Conservation (phyloP, 106 monocot genomes). For the Dendrobium nobile region DNA sequence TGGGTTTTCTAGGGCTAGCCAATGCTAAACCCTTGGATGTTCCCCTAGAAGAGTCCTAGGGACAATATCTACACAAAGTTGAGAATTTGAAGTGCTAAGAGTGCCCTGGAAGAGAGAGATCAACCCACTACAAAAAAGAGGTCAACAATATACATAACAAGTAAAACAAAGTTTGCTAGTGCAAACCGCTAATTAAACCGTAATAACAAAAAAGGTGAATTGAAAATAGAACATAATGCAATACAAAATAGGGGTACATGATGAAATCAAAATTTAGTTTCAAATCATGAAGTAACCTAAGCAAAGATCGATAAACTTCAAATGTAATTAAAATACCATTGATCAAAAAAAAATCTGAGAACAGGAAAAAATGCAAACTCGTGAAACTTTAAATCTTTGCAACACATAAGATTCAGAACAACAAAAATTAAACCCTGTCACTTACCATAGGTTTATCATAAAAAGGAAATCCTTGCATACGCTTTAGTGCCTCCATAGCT, state of each 20-base stretch:
- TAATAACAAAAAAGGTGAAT: background rate
- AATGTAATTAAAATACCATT: background rate
- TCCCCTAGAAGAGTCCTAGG: too few relatives aligned
- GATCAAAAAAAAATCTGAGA: background rate
- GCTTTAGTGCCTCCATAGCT: conserved; percentile 66
- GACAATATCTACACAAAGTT: too few relatives aligned
- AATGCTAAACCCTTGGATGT: too few relatives aligned
- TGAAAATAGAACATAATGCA: background rate
- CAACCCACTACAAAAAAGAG: background rate
- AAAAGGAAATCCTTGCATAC: conserved; percentile 94
- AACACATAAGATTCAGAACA: background rate
- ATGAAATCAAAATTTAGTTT: background rate
- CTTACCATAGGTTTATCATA: conserved; percentile 92
- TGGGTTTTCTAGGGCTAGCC: too few relatives aligned
- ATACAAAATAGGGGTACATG: background rate
- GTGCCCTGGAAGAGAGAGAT: too few relatives aligned
- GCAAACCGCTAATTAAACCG: background rate
- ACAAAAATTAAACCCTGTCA: background rate
- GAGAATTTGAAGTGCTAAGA: too few relatives aligned
- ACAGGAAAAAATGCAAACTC: background rate
- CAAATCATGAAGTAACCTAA: background rate
- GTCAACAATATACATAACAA: background rate
- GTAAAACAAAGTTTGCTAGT: background rate
- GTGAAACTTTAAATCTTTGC: background rate
- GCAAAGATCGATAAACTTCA: background rate